Percentiles rank a stretch among this genome's conserved stretches.
phyloP scores from a whole-genome alignment of 2,329 filamentous ascomycete species.

The Huntiella bhutanensis region DNA sequence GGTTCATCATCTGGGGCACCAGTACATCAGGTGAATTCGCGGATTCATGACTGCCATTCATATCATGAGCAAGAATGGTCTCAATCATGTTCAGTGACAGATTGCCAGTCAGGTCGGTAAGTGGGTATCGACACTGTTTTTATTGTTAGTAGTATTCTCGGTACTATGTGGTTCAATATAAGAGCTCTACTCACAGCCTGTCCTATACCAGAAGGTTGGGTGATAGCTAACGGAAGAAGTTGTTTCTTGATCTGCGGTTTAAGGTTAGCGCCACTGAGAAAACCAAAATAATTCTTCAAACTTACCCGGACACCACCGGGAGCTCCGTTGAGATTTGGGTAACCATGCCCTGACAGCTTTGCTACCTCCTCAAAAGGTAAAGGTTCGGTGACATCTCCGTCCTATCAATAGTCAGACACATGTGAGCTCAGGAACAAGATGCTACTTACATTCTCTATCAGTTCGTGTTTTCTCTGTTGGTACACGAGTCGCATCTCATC shows the following conservation, averaged over 20 bases:
- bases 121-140: constrained; percentile 1
- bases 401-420: not conserved
- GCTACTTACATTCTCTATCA: not conserved
- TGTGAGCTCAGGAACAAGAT: not conserved
- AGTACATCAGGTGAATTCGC: not conserved
- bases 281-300: not conserved
- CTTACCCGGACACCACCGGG: not conserved
- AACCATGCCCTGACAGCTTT: not conserved
- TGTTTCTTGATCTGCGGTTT: not conserved
- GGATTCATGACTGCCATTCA: not conserved
- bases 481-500: not conserved
- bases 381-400: not conserved
- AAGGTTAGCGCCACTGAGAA: not conserved
- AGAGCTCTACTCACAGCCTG: constrained; percentile 4
- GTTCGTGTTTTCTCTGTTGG: not conserved
- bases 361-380: not conserved
- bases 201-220: constrained; percentile 1
- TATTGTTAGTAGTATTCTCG: not conserved
- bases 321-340: not conserved
- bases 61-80: constrained; percentile 1
- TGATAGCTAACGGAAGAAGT: not conserved
- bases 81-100: constrained; percentile 3
- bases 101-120: not conserved
- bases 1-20: not conserved
- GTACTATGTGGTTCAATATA: too few relatives aligned